These are phyloP conservation scores for Solanum appendiculatum DNA, from an alignment of 257 asterid genomes.

Conservation along the genomic window DNA sequence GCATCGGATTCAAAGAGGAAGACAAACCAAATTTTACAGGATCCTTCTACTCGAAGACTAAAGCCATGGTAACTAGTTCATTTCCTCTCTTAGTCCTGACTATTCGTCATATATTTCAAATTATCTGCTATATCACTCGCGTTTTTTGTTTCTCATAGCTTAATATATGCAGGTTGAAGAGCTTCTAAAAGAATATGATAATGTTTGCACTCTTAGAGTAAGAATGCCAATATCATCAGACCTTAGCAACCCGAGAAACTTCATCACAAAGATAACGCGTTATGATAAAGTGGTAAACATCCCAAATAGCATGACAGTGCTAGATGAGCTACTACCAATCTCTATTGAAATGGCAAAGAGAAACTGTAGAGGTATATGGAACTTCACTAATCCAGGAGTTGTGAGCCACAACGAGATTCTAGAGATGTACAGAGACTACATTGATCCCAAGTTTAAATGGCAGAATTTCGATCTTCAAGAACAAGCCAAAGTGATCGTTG, in stretches of 20 bases:
- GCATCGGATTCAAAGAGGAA: constrained; percentile 10
- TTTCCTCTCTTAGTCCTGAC: neutral
- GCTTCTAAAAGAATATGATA: constrained; percentile 19
- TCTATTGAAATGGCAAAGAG: constrained; percentile 7
- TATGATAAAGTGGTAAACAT: constrained; percentile 25
- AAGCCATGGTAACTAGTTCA: constrained; percentile 6
- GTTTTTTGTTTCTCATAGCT: neutral
- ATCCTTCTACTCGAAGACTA: constrained; percentile 8
- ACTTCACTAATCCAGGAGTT: constrained; percentile 3
- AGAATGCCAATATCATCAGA: constrained; percentile 31
- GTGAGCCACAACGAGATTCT: constrained; percentile 5
- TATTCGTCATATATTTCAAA: neutral
- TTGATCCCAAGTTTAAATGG: constrained; percentile 9
- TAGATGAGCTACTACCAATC: constrained; percentile 4
- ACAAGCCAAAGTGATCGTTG: constrained; percentile 13
- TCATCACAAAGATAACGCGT: constrained; percentile 16
- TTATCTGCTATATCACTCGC: neutral
- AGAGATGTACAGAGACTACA: neutral
- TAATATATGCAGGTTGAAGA: constrained; percentile 14
- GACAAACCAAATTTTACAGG: constrained; percentile 8
- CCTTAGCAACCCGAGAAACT: constrained; percentile 20
- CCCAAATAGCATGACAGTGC: constrained; percentile 11
- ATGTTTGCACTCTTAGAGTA: constrained; percentile 28
- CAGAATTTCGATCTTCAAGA: constrained; percentile 9
- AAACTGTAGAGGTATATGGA: constrained; percentile 10